Evolutionary conservation across 2,329 filamentous ascomycete genomes (phyloP), one percentile per base, ranked within the genome.

Genomic region (Xylaria multiplex): DNA sequence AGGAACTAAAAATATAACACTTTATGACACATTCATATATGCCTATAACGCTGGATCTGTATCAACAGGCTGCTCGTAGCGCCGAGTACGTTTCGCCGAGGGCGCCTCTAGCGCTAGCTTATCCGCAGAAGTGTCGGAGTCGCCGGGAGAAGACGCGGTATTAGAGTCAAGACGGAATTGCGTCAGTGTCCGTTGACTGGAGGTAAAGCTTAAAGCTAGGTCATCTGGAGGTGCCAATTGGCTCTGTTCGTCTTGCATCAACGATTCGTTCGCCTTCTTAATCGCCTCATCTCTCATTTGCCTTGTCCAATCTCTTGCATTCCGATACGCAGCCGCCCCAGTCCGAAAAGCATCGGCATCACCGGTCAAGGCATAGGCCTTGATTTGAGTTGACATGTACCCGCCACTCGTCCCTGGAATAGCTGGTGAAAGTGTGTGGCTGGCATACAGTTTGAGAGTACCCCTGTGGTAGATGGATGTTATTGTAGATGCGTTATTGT

Each of bases 401-500:
- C 48, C 52, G 32, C 24, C 14, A 9, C 6, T 14, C 14, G 19
- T 46, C 13, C 46, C 32, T 32, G 24, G 48, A 24, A 13, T n/a
- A 50, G 37, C 62, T n/a, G 0, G 54, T 56, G 49, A 40, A 22
- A 59, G 53, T n/a, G 27, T 11, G 19, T 68, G 50, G 32, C 9
- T 65, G 9, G 43, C 46, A 7, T 59, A 68, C 35, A 62, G 50
- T 30, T 11, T 59, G 3, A 64, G 14, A 52, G 1, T 13, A 19
- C 46, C 49, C 6, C 2, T 45, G 16, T 62, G 19, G 49, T 69
- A 69, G 1, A 52, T 66, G 14, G 52, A 64, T 5, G 50, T 62
- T 16, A 66, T 24, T 1, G 63, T 61, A 37, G 62, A 66, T 32
- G 66, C 63, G 1, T 55, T 64, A 27, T 59, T 50, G n/a, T 62